A percentile compares a stretch with the other conserved stretches of the same genome.
Evolutionary conservation across 345 rosid genomes (phyloP).

Genomic region (Luvunga scandens): DNA sequence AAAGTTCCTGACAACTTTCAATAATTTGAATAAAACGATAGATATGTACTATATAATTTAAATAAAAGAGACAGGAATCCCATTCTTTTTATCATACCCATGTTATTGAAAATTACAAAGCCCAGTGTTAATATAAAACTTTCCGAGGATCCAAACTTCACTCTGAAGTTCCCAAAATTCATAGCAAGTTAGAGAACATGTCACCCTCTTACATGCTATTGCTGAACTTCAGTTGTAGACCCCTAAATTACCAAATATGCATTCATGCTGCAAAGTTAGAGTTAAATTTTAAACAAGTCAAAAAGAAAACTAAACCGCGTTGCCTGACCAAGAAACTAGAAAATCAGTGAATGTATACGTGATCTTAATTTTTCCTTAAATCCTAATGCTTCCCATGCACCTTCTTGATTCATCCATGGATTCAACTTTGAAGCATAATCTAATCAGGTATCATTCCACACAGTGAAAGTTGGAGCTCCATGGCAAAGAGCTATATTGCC

Average conservation of each 20-base stretch:
- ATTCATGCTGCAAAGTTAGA: slow-evolving; percentile 23
- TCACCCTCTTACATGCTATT: slow-evolving; percentile 24
- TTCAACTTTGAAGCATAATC: neutral
- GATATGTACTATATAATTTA: neutral
- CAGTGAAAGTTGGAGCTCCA: slow-evolving; percentile 54
- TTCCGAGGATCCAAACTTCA: slow-evolving; percentile 29
- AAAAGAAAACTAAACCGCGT: neutral
- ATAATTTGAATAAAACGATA: too few species aligned
- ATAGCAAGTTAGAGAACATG: slow-evolving; percentile 26
- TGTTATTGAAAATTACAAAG: slow-evolving; percentile 34
- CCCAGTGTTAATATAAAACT: slow-evolving; percentile 19
- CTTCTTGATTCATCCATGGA: neutral
- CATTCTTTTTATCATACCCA: slow-evolving; percentile 27
- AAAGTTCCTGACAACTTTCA: too few species aligned
- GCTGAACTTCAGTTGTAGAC: slow-evolving; percentile 31
- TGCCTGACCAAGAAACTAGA: neutral
- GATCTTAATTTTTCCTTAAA: neutral
- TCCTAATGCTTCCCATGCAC: neutral
- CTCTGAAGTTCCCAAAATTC: slow-evolving; percentile 46
- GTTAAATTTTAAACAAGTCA: neutral
- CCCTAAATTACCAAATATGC: slow-evolving; percentile 7
- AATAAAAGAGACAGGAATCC: neutral
- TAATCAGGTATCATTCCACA: slow-evolving; percentile 51
- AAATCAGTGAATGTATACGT: slow-evolving; percentile 24
- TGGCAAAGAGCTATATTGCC: slow-evolving; percentile 40